A percentile compares a stretch with the other conserved stretches of the same genome.
phyloP scores from a whole-genome alignment of 805 yeast genomes.

The Kazachstania psychrophila region DNA sequence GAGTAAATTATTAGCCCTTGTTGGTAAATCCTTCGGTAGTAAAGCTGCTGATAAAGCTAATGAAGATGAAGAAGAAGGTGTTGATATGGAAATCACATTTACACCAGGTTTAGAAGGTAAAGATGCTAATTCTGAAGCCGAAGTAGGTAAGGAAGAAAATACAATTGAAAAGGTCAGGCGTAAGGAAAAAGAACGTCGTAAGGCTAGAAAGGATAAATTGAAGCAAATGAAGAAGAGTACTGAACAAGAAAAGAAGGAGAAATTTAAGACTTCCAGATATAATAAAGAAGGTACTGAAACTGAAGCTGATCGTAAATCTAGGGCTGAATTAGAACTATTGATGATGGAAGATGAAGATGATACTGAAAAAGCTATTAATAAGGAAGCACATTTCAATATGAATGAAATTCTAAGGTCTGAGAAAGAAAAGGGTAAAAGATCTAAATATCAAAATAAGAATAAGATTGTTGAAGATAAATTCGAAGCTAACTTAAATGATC shows the following conservation, averaged over 20 bases:
- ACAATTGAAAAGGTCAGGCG: conserved; percentile 74
- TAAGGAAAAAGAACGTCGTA: conserved; percentile 88
- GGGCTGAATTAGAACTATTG: conserved; percentile 61
- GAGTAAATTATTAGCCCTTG: conserved; percentile 54
- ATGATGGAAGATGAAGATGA: conserved; percentile 51
- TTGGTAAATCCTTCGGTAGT: conserved; percentile 35
- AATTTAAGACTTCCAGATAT: conserved; percentile 27
- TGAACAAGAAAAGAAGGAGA: conserved; percentile 41
- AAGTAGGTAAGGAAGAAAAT: conserved; percentile 47
- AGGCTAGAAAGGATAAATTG: conserved; percentile 67
- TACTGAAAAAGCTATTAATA: conserved; percentile 28
- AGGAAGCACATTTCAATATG: conserved; percentile 64
- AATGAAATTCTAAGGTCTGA: conserved; percentile 69
- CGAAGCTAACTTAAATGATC: conserved; percentile 67
- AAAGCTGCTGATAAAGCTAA: conserved; percentile 35
- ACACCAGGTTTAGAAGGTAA: conserved; percentile 73
- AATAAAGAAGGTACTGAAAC: conserved; percentile 25
- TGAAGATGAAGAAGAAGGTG: conserved; percentile 48
- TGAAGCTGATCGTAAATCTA: conserved; percentile 33
- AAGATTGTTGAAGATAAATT: conserved; percentile 48
- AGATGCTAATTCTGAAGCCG: conserved; percentile 25
- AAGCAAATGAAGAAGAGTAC: conserved; percentile 50
- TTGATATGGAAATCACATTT: conserved; percentile 92
- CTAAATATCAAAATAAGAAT: conserved; percentile 37
- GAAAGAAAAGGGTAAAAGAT: conserved; percentile 47